Evolutionary conservation across 2,329 filamentous ascomycete genomes (phyloP), one percentile per base, ranked within the genome.

Genomic region (Teratosphaeriaceae sp.): DNA sequence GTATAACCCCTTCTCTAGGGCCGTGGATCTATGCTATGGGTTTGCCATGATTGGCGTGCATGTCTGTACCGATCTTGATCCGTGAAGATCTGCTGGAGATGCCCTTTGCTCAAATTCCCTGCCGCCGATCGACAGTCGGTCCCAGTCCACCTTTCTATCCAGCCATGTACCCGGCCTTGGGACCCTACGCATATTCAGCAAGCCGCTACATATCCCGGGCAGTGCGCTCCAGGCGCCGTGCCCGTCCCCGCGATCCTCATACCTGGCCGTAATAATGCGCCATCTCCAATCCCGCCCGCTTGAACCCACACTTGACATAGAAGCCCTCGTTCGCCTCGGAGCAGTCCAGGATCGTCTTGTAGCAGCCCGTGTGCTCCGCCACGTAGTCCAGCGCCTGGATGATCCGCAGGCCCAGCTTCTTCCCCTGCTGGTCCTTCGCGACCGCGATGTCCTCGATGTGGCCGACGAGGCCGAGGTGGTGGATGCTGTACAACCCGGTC

Each of bases 401-500:
- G 54, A 97, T 84, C 54, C 88, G 79, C 60, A 96, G 71, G 3
- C 92, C 92, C 33, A 97, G 75, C 71, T 95, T 96, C 79, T 97
- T 96, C 55, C 92, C 92, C 68, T 97, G 92, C 70, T 97, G 88
- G 58, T 94, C 86, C 69, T 89, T 88, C 52, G 86, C 82, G 27
- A 98, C 89, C 15, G 90, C 89, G 63, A 98, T 96, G 64, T 98
- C 92, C 67, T 97, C 92, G 66, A 97, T 96, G 68, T 97, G 92
- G 11, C 90, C 92, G 20, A 96, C 90, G 18, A 83, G 71, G 39
- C 86, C 86, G 34, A 92, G 76, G 55, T 78, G 79, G 65, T 90
- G 86, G 56, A 92, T 89, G 64, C 63, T 67, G 30, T 16, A 35
- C n/a, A 38, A n/a, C n/a, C n/a, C n/a, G n/a, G n/a, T n/a, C n/a